phyloP scores from a whole-genome alignment of 1,284 basidiomycete genomes.

The Takashimella tepidaria region DNA sequence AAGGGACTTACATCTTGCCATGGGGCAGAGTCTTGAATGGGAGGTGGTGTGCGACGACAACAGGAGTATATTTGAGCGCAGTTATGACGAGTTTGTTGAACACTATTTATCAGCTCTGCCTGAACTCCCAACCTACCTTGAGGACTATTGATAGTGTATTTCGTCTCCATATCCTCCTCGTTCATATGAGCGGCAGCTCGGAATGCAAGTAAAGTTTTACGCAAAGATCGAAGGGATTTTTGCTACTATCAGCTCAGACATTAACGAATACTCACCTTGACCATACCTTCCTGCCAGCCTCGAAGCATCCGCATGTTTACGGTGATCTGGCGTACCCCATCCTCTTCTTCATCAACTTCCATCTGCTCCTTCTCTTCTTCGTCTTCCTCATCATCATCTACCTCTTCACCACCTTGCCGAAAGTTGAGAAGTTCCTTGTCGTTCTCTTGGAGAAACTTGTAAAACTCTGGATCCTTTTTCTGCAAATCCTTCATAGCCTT shows the following conservation, averaged over 20 bases:
- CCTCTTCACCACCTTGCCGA: constrained; percentile 45
- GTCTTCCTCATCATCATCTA: constrained; percentile 45
- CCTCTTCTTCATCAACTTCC: constrained; percentile 46
- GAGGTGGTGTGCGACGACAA: constrained; percentile 79
- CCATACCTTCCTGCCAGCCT: constrained; percentile 83
- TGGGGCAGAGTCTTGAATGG: constrained; percentile 76
- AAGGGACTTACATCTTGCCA: constrained; percentile 69
- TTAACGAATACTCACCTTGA: constrained; percentile 59
- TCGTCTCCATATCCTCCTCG: constrained; percentile 61
- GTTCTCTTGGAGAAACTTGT: constrained; percentile 95
- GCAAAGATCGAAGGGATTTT: constrained; percentile 75
- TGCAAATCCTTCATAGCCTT: constrained; percentile 79
- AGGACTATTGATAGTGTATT: constrained; percentile 75
- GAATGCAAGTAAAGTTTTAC: constrained; percentile 83
- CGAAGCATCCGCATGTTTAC: constrained; percentile 71
- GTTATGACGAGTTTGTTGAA: constrained; percentile 91
- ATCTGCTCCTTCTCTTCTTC: constrained; percentile 48
- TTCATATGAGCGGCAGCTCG: constrained; percentile 83
- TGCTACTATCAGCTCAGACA: constrained; percentile 53
- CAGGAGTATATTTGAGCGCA: constrained; percentile 81
- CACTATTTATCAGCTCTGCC: constrained; percentile 51
- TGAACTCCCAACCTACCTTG: constrained; percentile 52
- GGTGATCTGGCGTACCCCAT: constrained; percentile 48
- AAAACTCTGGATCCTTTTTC: constrained; percentile 97
- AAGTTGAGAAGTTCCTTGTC: constrained; percentile 85